Evolutionary conservation across 1,139 yeast genomes (phyloP), one percentile per base, ranked within the genome.

Genomic region (Pichia sp.): DNA sequence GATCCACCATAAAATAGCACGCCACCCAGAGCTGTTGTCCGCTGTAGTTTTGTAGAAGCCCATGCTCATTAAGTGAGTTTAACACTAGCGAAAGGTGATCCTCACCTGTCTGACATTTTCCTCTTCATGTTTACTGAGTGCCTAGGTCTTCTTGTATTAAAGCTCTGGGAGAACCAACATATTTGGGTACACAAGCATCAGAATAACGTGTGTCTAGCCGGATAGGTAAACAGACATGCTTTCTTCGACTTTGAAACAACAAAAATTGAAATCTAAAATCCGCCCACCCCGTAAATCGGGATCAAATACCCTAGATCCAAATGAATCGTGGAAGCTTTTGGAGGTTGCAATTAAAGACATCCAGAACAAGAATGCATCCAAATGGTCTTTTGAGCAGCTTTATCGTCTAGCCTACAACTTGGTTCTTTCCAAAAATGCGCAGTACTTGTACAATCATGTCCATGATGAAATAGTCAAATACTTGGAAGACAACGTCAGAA

Each of bases 341-440:
- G 73, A 86, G n/a, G 76, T 80, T 46, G 98, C 97, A 34, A 84
- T 93, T 46, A 72, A 71, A 30, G 90, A 87, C 64, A 92, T 93
- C 54, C 88, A 86, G 64, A 75, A 78, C 50, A 84, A 86, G 62
- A 83, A 87, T 66, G 92, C 90, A 11, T 82, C 90, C 4, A 79
- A 80, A 57, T 74, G 92, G 36, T 87, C 96, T 1, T 93, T 89
- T 67, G 97, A 90, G 63, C 89, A 85, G 61, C 76, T 93, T 1
- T 93, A 93, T 68, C 75, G 96, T 51, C 82, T 85, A 42, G 90
- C 95, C 0, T 93, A 93, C 66, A 82, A 84, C 23, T 68, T 90
- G 45, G 97, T 90, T 2, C 70, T 90, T 48, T 78, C 88, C 57
- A 90, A 89, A 62, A 80, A 78, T 62, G 96, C 96, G 2, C 81